Evolutionary conservation across 164 flowering plant species (phyloP).

Genomic region (grape (Vitis vinifera)): ASM3070453v1 NC_081812.1:12091501-12092000

Average conservation of each 20-base stretch:
- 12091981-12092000: conserved; percentile 7
- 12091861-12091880: conserved; percentile 25
- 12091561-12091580: background rate
- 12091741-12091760: conserved; percentile 13
- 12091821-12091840: background rate
- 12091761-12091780: conserved; percentile 15
- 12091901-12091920: conserved; percentile 56
- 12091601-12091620: conserved; percentile 10
- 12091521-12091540: too few species aligned
- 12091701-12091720: conserved; percentile 12
- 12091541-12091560: too few species aligned
- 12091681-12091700: conserved; percentile 12
- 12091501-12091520: background rate
- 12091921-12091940: conserved; percentile 8
- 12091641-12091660: conserved; percentile 12
- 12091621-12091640: conserved; percentile 17
- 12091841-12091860: background rate
- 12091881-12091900: conserved; percentile 20
- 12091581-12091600: conserved; percentile 25
- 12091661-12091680: conserved; percentile 11
- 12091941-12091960: background rate
- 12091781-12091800: background rate
- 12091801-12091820: conserved; percentile 21
- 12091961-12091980: background rate
- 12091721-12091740: conserved; percentile 11